Base-by-base conservation (phyloP, 805 yeast species). In the Tetrapisispora namnaoensis region DNA sequence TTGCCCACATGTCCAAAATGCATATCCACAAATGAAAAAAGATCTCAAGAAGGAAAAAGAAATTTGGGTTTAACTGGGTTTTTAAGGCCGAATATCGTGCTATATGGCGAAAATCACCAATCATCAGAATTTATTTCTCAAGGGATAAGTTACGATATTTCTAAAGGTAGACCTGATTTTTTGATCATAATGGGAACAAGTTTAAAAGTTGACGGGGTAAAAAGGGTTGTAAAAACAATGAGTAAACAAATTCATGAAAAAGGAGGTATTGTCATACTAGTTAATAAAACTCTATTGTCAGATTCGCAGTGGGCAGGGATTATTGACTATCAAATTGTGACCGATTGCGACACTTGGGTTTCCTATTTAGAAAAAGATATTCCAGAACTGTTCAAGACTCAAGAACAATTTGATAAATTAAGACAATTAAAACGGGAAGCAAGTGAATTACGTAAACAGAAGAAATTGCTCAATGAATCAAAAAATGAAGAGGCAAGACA, bases 81-180 rank as follows among this genome's bases (percentile, higher is more conserved):
- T 24, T 68, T 93, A 41, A 74, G 96, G 49, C 99, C 99, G 5
- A 84, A 84, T 58, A 89, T 91, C 50, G 95, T 91, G 1, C 72
- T 91, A 21, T 91, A 91, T 63, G 97, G 97, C 1, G 98, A 91
- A 61, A 82, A 89, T 58, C 98, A 91, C 65, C 96, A 96, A 1
- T 79, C 80, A 53, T 80, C 89, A 5, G 96, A 87, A 52, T 68
- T 73, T n/a, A 79, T 91, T 39, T 84, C 95, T 2, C 74, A 73
- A 43, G 88, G 89, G 8, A 67, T 86, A 37, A 74, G 71, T 45
- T 71, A 75, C 20, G 98, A 91, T 67, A 60, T 87, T 50, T 44
- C 47, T 4, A 73, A 70, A 51, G 70, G 76, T 40, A 74, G 70
- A 51, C 95, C 97, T 0, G 95, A 89, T 60, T 62, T 86, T 51